phyloP scores from a whole-genome alignment of 2,329 filamentous ascomycete species.

The Thielaviopsis musarum region DNA sequence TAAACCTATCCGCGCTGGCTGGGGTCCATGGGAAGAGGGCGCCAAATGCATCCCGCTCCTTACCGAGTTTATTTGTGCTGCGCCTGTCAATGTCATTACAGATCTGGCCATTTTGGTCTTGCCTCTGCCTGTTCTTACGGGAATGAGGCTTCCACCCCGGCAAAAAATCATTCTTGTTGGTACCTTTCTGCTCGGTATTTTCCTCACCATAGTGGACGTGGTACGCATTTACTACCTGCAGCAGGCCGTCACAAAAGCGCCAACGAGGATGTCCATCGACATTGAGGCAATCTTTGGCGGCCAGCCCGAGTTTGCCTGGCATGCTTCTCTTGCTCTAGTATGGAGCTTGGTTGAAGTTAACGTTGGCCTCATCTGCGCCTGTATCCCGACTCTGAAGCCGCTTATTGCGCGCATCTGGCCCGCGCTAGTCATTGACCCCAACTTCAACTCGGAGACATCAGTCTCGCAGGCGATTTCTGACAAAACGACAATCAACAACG shows the following conservation, averaged over 20 bases:
- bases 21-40: conserved; percentile 25
- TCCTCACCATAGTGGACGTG: conserved; percentile 77
- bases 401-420: conserved; percentile 52
- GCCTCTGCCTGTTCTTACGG: conserved; percentile 73
- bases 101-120: conserved; percentile 76
- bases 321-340: conserved; percentile 73
- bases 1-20: conserved; percentile 53
- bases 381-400: conserved; percentile 83
- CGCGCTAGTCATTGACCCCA: conserved; percentile 34
- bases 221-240: conserved; percentile 83
- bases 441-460: conserved; percentile 8
- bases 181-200: conserved; percentile 74
- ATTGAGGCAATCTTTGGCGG: conserved; percentile 31
- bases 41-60: conserved; percentile 37
- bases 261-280: conserved; percentile 22
- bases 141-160: conserved; percentile 66
- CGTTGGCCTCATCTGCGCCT: conserved; percentile 75
- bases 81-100: conserved; percentile 82
- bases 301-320: conserved; percentile 44
- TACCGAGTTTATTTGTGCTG: conserved; percentile 53
- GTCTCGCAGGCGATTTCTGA: conserved; percentile 6
- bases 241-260: conserved; percentile 38
- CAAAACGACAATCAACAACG: background rate
- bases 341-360: conserved; percentile 91
- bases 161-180: conserved; percentile 79